Evolutionary conservation across 768 basidiomycete species (phyloP).

Genomic region (Asterophora parasitica): DNA sequence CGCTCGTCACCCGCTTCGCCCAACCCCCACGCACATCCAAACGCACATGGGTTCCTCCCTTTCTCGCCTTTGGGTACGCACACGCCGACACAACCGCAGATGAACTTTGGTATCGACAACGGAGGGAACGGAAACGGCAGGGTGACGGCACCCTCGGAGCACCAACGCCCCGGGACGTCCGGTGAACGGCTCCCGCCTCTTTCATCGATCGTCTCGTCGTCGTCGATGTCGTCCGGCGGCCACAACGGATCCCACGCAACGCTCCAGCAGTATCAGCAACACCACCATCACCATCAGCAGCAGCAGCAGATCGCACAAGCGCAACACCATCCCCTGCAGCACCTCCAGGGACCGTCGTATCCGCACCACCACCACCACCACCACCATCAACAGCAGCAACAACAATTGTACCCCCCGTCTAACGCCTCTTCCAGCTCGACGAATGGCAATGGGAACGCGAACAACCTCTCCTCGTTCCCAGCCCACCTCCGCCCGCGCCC

Average conservation of each 20-base stretch:
- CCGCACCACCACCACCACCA: slow-evolving; percentile 6
- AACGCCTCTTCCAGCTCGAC: too few species aligned
- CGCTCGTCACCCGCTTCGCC: slow-evolving; percentile 3
- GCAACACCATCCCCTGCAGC: too few species aligned
- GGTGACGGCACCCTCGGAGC: too few species aligned
- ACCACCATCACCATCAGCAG: slow-evolving; percentile 5
- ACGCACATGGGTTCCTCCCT: too few species aligned
- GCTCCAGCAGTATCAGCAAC: slow-evolving; percentile 1
- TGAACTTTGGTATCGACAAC: too few species aligned
- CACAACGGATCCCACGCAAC: slow-evolving; percentile 39
- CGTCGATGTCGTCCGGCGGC: slow-evolving; percentile 52
- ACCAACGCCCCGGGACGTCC: slow-evolving; percentile 50
- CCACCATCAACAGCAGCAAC: slow-evolving; percentile 5
- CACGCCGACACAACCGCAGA: too few species aligned
- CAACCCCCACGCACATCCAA: too few species aligned
- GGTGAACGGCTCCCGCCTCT: slow-evolving; percentile 46
- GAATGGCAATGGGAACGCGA: too few species aligned
- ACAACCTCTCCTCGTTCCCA: slow-evolving; percentile 3
- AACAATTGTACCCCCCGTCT: not conserved
- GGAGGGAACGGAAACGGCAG: too few species aligned
- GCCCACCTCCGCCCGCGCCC: slow-evolving; percentile 8
- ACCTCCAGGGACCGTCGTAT: too few species aligned
- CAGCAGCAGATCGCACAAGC: not conserved
- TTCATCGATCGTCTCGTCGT: slow-evolving; percentile 66
- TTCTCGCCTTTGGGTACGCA: slow-evolving; percentile 66